Percentiles rank a stretch among this genome's conserved stretches.
Evolutionary conservation across 108 stramenopile species (phyloP).

Genomic region (Nitzschia inconspicua): DNA sequence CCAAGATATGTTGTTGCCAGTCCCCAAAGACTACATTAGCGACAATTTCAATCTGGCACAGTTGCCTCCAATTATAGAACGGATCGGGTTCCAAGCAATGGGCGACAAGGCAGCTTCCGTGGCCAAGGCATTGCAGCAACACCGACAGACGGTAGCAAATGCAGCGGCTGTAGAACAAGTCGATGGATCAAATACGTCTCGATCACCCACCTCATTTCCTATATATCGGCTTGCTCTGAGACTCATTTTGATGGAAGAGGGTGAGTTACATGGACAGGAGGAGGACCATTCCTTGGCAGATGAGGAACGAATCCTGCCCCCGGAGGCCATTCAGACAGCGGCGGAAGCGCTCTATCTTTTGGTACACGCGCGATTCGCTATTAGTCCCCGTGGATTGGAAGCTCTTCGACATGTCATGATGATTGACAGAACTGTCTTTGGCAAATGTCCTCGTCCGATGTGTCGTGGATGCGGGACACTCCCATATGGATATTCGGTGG

Average conservation of each 20-base stretch:
- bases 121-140: conserved; percentile 18
- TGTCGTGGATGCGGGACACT: conserved; percentile 46
- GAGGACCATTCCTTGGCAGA: not conserved
- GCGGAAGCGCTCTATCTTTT: conserved; percentile 47
- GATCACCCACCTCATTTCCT: conserved; percentile 20
- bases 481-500: conserved; percentile 35
- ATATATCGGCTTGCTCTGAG: conserved; percentile 44
- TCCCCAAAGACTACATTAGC: conserved; percentile 48
- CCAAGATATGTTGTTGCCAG: conserved; percentile 30
- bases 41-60: conserved; percentile 60
- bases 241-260: conserved; percentile 34
- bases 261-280: not conserved
- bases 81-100: conserved; percentile 29
- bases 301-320: conserved; percentile 10
- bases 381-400: conserved; percentile 54
- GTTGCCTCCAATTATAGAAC: conserved; percentile 52
- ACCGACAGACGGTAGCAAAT: not conserved
- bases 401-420: conserved; percentile 30
- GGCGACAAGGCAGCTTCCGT: conserved; percentile 17
- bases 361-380: conserved; percentile 46
- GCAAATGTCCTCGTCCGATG: conserved; percentile 39
- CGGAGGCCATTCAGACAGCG: conserved; percentile 33
- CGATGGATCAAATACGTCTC: too few species aligned
- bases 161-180: not conserved
- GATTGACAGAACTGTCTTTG: conserved; percentile 35